These are phyloP conservation scores for Russula brevipes DNA, from an alignment of 768 basidiomycete genomes.

Conservation along the genomic window DNA sequence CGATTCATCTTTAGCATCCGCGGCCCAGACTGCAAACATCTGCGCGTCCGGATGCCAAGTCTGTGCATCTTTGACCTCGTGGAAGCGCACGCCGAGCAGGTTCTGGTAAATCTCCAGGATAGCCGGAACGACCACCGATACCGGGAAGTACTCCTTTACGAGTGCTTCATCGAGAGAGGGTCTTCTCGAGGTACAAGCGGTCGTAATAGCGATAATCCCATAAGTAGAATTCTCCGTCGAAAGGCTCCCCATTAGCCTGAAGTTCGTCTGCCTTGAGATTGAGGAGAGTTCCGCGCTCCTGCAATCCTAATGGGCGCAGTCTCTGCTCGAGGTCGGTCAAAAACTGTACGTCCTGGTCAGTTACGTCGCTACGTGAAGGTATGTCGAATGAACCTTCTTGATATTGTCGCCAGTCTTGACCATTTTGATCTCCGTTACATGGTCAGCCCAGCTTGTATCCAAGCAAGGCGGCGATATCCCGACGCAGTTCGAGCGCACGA, in stretches of 20 bases:
- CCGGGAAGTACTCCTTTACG: conserved; percentile 89
- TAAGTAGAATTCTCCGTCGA: conserved; percentile 69
- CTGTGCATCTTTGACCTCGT: conserved; percentile 44
- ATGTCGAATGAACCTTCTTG: conserved; percentile 41
- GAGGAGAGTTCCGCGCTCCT: conserved; percentile 63
- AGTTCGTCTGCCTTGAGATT: conserved; percentile 74
- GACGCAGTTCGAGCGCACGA: conserved; percentile 64
- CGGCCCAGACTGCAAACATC: conserved; percentile 81
- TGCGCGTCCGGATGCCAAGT: conserved; percentile 90
- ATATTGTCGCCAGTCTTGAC: conserved; percentile 64
- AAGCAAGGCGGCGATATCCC: conserved; percentile 60
- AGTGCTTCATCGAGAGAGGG: conserved; percentile 67
- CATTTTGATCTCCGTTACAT: conserved; percentile 82
- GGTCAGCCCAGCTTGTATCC: conserved; percentile 81
- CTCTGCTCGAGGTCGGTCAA: conserved; percentile 69
- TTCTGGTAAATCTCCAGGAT: conserved; percentile 83
- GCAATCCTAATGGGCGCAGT: conserved; percentile 63
- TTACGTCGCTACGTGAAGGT: neutral
- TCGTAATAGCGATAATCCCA: conserved; percentile 85
- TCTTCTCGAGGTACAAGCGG: conserved; percentile 58
- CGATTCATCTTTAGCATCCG: conserved; percentile 60
- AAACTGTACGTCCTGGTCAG: conserved; percentile 45
- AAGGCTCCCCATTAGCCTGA: conserved; percentile 49
- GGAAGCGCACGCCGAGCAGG: conserved; percentile 69
- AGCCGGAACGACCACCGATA: conserved; percentile 72